Evolutionary conservation across 2,329 filamentous ascomycete species (phyloP), one percentile per base, ranked within the genome.

Genomic region (Cercospora citrullina): DNA sequence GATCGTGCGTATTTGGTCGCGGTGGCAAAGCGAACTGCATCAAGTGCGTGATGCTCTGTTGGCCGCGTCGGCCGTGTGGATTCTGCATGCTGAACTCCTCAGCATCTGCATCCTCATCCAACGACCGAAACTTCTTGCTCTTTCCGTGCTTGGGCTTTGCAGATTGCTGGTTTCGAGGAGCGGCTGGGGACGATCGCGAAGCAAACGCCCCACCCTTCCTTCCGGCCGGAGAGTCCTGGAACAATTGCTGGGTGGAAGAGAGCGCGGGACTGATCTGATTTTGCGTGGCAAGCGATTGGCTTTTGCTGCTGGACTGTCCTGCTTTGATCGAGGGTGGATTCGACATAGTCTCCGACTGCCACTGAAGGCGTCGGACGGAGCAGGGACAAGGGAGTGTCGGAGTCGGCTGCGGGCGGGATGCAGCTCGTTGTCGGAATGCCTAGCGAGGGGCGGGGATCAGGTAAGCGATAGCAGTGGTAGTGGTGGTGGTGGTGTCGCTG

Each of bases 1-100:
- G 83, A 73, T 87, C 86, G 74, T 85, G 85, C 69, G 89, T 87
- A 23, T 72, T 70, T 9, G 90, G 90, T 59, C 92, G 88, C 51
- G 91, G 89, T 23, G 94, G 91, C 21, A 93, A 84, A 55, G 91
- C 89, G 80, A 97, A 96, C 82, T 94, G 94, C 85, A 99, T 91
- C 66, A 99, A 83, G 80, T 99, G 95, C 48, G 95, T 98, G 78
- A 99, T 99, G 76, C 92, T 96, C 64, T 93, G 97, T 80, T 97
- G 94, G 64, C 95, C 95, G 75, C 95, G 92, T 68, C 95, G 90
- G 75, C 88, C 76, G 61, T 77, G 71, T 71, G 75, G 75, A 73
- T 76, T 77, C 74, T 78, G 76, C 76, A 78, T 78, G 72, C 74
- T 77, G 76, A 75, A 73, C 51, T 69, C 57, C 72, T 97, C 93